Conservation (phyloP, 2,329 filamentous ascomycete species). For the Aspergillus fumigatus region DNA sequence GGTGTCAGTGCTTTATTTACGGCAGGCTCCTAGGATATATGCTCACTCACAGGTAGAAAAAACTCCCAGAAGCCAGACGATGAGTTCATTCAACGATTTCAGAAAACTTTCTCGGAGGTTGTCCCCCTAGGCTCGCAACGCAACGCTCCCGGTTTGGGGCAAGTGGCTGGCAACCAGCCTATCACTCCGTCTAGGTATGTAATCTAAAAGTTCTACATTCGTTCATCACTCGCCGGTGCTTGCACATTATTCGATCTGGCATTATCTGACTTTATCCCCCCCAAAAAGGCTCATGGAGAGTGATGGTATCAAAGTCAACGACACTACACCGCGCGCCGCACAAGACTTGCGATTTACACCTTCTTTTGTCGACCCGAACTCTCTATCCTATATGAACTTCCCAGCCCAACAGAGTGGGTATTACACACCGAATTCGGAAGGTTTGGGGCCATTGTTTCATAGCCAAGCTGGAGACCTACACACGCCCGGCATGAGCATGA, state of each 20-base stretch:
- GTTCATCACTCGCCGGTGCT: neutral
- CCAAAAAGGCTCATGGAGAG: slow-evolving; percentile 42
- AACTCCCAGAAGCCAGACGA: slow-evolving; percentile 82
- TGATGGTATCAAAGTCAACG: slow-evolving; percentile 65
- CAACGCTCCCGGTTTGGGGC: slow-evolving; percentile 18
- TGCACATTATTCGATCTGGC: neutral
- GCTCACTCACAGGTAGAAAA: slow-evolving; percentile 47
- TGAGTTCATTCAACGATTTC: slow-evolving; percentile 78
- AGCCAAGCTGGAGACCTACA: slow-evolving; percentile 81
- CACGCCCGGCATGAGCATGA: slow-evolving; percentile 72
- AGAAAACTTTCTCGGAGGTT: slow-evolving; percentile 75
- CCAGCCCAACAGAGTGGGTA: slow-evolving; percentile 76
- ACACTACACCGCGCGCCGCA: slow-evolving; percentile 74
- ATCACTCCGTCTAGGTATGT: slow-evolving; percentile 24
- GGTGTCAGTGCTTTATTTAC: slow-evolving; percentile 1
- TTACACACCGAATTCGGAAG: slow-evolving; percentile 82
- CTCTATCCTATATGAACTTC: slow-evolving; percentile 74
- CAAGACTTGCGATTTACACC: slow-evolving; percentile 88
- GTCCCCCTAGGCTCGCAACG: slow-evolving; percentile 43
- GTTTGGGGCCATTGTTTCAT: slow-evolving; percentile 72
- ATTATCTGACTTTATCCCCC: slow-evolving; percentile 9
- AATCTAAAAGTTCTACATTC: neutral
- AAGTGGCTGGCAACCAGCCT: slow-evolving; percentile 15
- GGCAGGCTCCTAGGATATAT: slow-evolving; percentile 7
- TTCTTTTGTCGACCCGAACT: slow-evolving; percentile 79